phyloP scores from a whole-genome alignment of 2,329 filamentous ascomycete species.

The Microsporum canis region DNA sequence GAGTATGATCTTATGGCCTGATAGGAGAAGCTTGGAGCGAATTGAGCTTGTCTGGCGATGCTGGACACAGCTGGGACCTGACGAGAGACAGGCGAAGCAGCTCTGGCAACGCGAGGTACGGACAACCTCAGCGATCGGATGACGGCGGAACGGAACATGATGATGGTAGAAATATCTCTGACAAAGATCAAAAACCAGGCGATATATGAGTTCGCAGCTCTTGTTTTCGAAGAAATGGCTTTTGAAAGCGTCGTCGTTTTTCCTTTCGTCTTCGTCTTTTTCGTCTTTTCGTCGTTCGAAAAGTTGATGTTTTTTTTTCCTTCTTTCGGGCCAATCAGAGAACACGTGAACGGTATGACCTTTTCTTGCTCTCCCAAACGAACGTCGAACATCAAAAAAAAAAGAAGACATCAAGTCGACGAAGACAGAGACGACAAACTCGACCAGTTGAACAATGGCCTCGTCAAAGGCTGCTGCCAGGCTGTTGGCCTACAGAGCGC shows the following conservation, averaged over 20 bases:
- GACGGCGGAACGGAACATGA: slow-evolving; percentile 83
- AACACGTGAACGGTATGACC: slow-evolving; percentile 10
- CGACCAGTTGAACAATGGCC: slow-evolving; percentile 28
- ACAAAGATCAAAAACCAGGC: neutral
- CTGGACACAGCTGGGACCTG: slow-evolving; percentile 46
- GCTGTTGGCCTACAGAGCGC: slow-evolving; percentile 33
- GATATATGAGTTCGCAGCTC: neutral
- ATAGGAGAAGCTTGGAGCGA: slow-evolving; percentile 52
- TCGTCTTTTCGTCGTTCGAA: neutral
- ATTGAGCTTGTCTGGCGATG: slow-evolving; percentile 50
- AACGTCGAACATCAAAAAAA: neutral
- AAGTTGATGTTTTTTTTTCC: neutral
- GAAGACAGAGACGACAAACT: neutral
- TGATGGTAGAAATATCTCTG: slow-evolving; percentile 23
- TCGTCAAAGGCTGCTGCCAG: slow-evolving; percentile 35
- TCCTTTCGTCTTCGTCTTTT: neutral
- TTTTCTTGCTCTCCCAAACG: neutral
- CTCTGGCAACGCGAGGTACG: slow-evolving; percentile 41
- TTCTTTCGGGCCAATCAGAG: slow-evolving; percentile 10
- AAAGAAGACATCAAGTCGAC: neutral
- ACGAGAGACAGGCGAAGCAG: slow-evolving; percentile 47
- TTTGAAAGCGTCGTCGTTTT: slow-evolving; percentile 2
- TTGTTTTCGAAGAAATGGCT: neutral
- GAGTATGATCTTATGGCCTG: slow-evolving; percentile 75
- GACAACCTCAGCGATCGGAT: slow-evolving; percentile 60